Base-by-base conservation (phyloP, 2,329 filamentous ascomycete species). In the Penicillium nordicum region DNA sequence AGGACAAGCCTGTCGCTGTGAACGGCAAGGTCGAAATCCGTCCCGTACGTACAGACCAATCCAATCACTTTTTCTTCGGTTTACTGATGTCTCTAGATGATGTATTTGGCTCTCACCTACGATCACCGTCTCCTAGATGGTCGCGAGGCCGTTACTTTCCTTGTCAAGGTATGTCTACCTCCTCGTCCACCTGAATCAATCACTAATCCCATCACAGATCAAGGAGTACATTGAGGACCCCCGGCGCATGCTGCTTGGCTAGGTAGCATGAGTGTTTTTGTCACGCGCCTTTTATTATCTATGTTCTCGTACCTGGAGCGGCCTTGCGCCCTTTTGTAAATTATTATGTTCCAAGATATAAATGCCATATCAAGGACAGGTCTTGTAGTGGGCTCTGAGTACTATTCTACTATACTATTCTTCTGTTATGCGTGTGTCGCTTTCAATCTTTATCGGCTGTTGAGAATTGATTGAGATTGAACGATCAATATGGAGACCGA, bases 151-250 rank as follows among this genome's bases (percentile, higher is more conserved):
- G 92, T 96, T 40, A 94, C 93, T 60, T 97, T 97, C 83, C 81
- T 97, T 66, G 88, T 97, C 59, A 96, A 96, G 84, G 82, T 77
- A 65, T 51, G 68, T 67, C 52, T 32, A n/a, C 10, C 47, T 18
- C n/a, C 38, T 32, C 21, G 7, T 34, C 7, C 9, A 2, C 10
- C 40, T 11, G n/a, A 42, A 36, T 41, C 59, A 45, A 55, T 58
- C 45, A 60, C 56, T 64, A 47, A 57, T 42, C 42, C 51, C 38
- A 30, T 43, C 56, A 27, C 47, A 79, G 76, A 76, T 99, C 70
- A 97, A 97, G 85, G 90, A 97, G 76, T 96, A 89, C 73, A 96
- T 97, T 66, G 93, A 97, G 80, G 94, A 97, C 72, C 93, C 93
- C 38, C 82, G 90, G 64, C 88, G 90, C 70, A 97, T 97, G 93